Percentiles rank a stretch among this genome's conserved stretches.
These are phyloP conservation scores for Cyclaneusma minus DNA, from an alignment of 2,329 filamentous ascomycete genomes.

Conservation along the genomic window DNA sequence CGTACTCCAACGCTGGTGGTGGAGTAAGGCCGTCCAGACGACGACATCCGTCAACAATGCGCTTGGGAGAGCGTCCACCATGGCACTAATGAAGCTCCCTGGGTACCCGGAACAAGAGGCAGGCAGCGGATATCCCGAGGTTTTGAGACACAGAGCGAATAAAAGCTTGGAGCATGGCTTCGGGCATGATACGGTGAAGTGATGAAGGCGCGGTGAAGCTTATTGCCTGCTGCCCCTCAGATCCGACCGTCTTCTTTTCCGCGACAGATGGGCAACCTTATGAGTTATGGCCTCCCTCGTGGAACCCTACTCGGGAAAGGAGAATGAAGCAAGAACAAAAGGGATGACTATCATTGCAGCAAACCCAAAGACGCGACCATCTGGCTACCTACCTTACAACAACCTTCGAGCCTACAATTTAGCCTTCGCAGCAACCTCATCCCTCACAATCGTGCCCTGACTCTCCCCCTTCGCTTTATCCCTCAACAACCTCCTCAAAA, in stretches of 20 bases:
- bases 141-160: background rate
- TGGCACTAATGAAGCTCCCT: background rate
- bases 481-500: slow-evolving; percentile 39
- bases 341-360: background rate
- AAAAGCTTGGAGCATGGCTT: no score
- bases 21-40: background rate
- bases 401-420: slow-evolving; percentile 21
- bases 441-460: slow-evolving; percentile 18
- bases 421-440: slow-evolving; percentile 14
- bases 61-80: background rate
- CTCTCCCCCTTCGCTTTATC: slow-evolving; percentile 24
- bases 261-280: no score
- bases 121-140: background rate
- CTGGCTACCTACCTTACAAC: background rate
- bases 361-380: background rate
- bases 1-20: background rate
- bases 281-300: no score
- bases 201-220: no score
- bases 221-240: no score
- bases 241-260: no score
- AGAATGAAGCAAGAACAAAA: background rate
- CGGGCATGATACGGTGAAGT: no score
- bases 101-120: background rate
- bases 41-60: background rate
- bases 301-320: background rate